phyloP scores from a whole-genome alignment of 169 alveolate species.

The Eimeria necatrix region DNA sequence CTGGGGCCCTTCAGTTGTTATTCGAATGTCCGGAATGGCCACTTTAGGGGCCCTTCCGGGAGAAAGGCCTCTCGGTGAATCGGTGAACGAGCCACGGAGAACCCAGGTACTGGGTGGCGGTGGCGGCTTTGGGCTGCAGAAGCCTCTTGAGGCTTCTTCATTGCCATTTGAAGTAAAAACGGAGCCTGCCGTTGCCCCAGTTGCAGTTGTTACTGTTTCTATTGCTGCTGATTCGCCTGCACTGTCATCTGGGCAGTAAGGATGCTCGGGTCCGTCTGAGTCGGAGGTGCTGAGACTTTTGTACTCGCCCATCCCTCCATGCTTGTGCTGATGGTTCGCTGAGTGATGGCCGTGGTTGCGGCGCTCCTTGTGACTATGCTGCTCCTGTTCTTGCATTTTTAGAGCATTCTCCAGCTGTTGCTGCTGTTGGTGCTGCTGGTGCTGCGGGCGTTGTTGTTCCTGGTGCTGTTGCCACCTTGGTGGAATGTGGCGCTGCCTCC shows the following conservation, averaged over 20 bases:
- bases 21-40: neutral
- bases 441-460: neutral
- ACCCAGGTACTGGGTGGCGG: slow-evolving; percentile 1
- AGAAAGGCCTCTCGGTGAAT: neutral
- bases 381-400: neutral
- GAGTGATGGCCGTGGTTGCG: neutral
- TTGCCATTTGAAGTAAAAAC: neutral
- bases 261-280: neutral
- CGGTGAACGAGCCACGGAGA: neutral
- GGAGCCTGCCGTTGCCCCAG: neutral
- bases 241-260: neutral
- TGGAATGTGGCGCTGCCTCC: slow-evolving; percentile 2
- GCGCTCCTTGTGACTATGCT: slow-evolving; percentile 7
- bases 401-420: neutral
- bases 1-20: neutral
- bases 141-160: neutral
- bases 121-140: slow-evolving; percentile 12
- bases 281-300: slow-evolving; percentile 1
- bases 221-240: neutral
- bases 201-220: slow-evolving; percentile 6
- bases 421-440: neutral
- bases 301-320: neutral
- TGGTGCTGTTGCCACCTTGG: slow-evolving; percentile 34
- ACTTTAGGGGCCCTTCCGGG: neutral
- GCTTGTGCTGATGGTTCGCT: neutral